A percentile compares a stretch with the other conserved stretches of the same genome.
Evolutionary conservation across 345 rosid genomes (phyloP).

Genomic region (Populus euphratica): DNA sequence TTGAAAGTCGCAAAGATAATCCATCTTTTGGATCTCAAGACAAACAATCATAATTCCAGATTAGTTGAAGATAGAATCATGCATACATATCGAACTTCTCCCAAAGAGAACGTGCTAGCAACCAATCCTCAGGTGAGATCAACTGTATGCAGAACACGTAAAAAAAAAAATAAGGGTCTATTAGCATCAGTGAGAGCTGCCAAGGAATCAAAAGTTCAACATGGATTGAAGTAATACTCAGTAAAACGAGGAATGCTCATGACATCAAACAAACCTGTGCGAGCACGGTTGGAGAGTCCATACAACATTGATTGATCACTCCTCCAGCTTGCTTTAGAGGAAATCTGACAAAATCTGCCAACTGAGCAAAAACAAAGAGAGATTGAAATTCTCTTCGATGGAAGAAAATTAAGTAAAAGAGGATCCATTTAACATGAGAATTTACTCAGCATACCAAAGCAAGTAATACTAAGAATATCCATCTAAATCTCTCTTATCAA

Average conservation of each 20-base stretch:
- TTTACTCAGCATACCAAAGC: background rate
- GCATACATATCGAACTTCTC: constrained; percentile 91
- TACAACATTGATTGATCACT: constrained; percentile 55
- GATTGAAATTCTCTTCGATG: constrained; percentile 12
- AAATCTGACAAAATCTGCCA: constrained; percentile 92
- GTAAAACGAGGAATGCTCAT: background rate
- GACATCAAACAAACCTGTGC: constrained; percentile 59
- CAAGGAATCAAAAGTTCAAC: background rate
- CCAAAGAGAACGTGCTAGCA: constrained; percentile 93
- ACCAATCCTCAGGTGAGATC: constrained; percentile 90
- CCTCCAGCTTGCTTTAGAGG: constrained; percentile 91
- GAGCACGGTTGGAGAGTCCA: constrained; percentile 75
- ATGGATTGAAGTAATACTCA: background rate
- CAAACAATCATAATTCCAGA: background rate
- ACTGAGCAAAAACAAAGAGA: constrained; percentile 38
- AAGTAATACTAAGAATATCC: background rate
- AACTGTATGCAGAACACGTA: constrained; percentile 44
- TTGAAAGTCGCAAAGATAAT: constrained; percentile 6
- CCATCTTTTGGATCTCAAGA: background rate
- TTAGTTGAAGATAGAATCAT: constrained; percentile 14
- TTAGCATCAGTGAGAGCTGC: background rate
- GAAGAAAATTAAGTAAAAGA: background rate
- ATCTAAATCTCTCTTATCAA: background rate
- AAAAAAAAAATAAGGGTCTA: background rate
- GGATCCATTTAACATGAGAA: background rate